Percentiles rank a stretch among this genome's conserved stretches.
These are phyloP conservation scores for Saccharomyces pastorianus DNA, from an alignment of 1,139 yeast species.

Conservation along the genomic window DNA sequence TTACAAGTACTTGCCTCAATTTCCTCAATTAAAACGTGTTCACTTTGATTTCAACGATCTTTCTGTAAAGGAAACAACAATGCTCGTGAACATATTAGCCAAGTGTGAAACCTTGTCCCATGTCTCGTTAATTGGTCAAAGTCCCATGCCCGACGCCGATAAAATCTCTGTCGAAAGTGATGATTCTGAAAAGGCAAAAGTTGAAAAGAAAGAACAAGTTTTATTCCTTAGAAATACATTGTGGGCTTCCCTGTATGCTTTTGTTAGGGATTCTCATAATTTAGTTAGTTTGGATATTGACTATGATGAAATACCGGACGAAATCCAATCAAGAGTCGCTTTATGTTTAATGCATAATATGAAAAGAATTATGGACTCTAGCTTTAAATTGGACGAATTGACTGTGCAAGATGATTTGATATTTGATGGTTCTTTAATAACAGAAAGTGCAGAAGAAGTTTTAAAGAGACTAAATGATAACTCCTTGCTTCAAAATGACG, in stretches of 20 bases:
- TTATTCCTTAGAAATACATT: slow-evolving; percentile 32
- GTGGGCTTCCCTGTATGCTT: slow-evolving; percentile 60
- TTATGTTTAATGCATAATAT: slow-evolving; percentile 76
- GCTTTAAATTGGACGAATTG: slow-evolving; percentile 30
- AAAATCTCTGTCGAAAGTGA: background rate
- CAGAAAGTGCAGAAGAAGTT: slow-evolving; percentile 60
- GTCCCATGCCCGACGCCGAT: slow-evolving; percentile 1
- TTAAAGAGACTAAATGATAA: slow-evolving; percentile 34
- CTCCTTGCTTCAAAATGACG: slow-evolving; percentile 29
- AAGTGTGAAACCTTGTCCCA: slow-evolving; percentile 64
- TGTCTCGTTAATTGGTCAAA: slow-evolving; percentile 57
- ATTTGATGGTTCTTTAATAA: slow-evolving; percentile 49
- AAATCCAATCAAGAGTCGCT: slow-evolving; percentile 69
- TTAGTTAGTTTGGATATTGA: slow-evolving; percentile 70
- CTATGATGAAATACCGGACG: slow-evolving; percentile 57
- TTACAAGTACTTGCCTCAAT: slow-evolving; percentile 55
- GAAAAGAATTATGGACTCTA: slow-evolving; percentile 50
- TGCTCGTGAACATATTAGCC: slow-evolving; percentile 62
- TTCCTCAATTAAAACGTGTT: slow-evolving; percentile 56
- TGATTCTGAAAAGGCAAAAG: slow-evolving; percentile 4
- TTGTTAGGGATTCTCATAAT: slow-evolving; percentile 57
- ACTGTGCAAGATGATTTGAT: slow-evolving; percentile 40
- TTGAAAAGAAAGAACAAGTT: slow-evolving; percentile 32
- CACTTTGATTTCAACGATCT: slow-evolving; percentile 73
- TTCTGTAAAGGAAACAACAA: slow-evolving; percentile 52